Base-by-base conservation (phyloP, 306 rosid species). In the Cicer yamashitae region DNA sequence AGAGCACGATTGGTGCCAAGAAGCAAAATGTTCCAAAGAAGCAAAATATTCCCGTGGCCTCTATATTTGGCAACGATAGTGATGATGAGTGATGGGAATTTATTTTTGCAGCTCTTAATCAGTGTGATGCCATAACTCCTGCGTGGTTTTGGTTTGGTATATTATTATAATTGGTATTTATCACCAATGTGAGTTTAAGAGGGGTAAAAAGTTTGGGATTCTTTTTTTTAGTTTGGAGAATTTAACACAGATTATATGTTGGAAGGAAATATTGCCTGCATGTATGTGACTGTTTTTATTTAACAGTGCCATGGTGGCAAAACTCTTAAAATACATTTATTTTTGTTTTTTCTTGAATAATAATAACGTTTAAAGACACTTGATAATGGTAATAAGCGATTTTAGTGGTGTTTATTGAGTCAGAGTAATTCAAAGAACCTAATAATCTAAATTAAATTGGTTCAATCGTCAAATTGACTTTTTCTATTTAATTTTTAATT, bases 1-100 rank as follows among this genome's bases (percentile, higher is more conserved):
- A 92, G 97, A 88, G 7, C 47, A 64, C 87, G 13, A 46, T 82
- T 18, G 86, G 84, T 78, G 86, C 79, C 53, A 88, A 85, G 91
- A 90, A 92, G 83, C 82, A 73, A 25, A 86, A 79, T 74, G 82
- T 84, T 82, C 83, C 86, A 30, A 88, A 88, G 89, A 92, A 94
- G 82, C 82, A 64, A 11, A 86, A 82, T 70, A 86, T 79, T 17
- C 70, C 81, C 0, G 69, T 86, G 13, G 89, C 96, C 75, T 90
- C 96, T 0, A 76, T 92, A 71, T 92, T 94, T 41, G 56, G 88
- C 54, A 80, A 86, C 3, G 93, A 90, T 64, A 89, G 91, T 0
- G 96, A 94, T 47, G 96, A 92, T 56, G 96, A 92, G 56, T 85
- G 77, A 80, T 50, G 73, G 38, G 45, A 61, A 18, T 22, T 37